These are phyloP conservation scores for Suillus brevipes DNA, from an alignment of 768 basidiomycete genomes.

Conservation along the genomic window DNA sequence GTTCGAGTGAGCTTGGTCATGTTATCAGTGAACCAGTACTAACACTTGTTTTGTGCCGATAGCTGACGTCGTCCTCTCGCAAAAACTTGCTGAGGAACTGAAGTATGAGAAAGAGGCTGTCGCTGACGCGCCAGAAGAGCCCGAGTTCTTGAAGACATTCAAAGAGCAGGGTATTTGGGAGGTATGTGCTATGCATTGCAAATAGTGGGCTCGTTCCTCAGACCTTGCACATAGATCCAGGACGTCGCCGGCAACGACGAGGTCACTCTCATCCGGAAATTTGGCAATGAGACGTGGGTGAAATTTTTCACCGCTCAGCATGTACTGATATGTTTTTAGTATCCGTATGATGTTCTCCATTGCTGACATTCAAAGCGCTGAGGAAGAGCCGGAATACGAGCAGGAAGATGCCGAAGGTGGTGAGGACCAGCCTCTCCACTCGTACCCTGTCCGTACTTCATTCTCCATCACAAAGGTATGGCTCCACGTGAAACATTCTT, in stretches of 20 bases:
- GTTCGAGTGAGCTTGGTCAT: slow-evolving; percentile 38
- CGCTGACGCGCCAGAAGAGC: slow-evolving; percentile 39
- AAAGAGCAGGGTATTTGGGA: slow-evolving; percentile 74
- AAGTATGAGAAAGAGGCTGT: slow-evolving; percentile 74
- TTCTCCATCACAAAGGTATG: slow-evolving; percentile 83
- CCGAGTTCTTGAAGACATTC: slow-evolving; percentile 81
- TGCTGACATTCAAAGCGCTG: slow-evolving; percentile 68
- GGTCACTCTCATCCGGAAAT: slow-evolving; percentile 75
- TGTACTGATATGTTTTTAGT: slow-evolving; percentile 39
- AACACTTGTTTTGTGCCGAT: not conserved
- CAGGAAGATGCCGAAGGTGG: slow-evolving; percentile 39
- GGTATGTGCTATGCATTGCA: slow-evolving; percentile 43
- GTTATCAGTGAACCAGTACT: not conserved
- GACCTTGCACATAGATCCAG: slow-evolving; percentile 51
- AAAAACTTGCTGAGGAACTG: slow-evolving; percentile 80
- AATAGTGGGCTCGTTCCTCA: not conserved
- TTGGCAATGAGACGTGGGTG: slow-evolving; percentile 86
- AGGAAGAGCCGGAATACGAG: slow-evolving; percentile 39
- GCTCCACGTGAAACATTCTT: not conserved
- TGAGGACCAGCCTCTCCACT: slow-evolving; percentile 31
- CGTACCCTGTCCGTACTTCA: slow-evolving; percentile 76
- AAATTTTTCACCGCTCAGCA: not conserved
- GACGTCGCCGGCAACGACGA: slow-evolving; percentile 78
- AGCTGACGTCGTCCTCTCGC: slow-evolving; percentile 76
- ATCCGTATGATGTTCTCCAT: slow-evolving; percentile 92